phyloP scores from a whole-genome alignment of 176 grass and related monocot genomes.

The Phoenix roebelenii region DNA sequence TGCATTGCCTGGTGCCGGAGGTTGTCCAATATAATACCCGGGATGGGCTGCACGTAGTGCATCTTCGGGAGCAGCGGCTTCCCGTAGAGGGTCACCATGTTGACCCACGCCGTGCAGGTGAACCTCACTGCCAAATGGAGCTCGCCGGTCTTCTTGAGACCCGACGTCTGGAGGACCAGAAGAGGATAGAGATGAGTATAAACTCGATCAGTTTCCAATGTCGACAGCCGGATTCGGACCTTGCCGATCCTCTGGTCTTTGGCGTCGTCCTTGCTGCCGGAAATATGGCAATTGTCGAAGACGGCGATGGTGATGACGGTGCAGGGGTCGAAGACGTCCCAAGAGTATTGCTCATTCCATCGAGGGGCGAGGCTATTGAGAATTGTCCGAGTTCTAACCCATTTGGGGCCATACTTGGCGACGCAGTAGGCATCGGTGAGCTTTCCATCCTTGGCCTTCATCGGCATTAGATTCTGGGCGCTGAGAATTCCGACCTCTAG shows the following conservation, averaged over 20 bases:
- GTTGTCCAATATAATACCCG: constrained; percentile 57
- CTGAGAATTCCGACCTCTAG: constrained; percentile 71
- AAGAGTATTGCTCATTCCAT: constrained; percentile 89
- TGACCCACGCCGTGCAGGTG: constrained; percentile 68
- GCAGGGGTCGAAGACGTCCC: constrained; percentile 73
- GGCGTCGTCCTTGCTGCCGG: neutral
- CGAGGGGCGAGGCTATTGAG: constrained; percentile 23
- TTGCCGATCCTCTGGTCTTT: constrained; percentile 53
- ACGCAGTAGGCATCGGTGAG: constrained; percentile 46
- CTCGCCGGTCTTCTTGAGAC: constrained; percentile 66
- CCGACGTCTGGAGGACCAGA: constrained; percentile 22
- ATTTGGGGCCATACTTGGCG: constrained; percentile 75
- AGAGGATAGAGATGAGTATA: constrained; percentile 70
- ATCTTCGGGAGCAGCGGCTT: constrained; percentile 61
- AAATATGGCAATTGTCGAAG: constrained; percentile 52
- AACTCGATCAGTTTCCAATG: constrained; percentile 35
- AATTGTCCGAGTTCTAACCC: constrained; percentile 61
- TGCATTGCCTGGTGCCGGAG: constrained; percentile 74
- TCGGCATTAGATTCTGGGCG: constrained; percentile 22
- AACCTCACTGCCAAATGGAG: constrained; percentile 63
- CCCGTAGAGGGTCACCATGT: constrained; percentile 53
- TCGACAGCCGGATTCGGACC: constrained; percentile 52
- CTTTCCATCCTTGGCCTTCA: constrained; percentile 22
- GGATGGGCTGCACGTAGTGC: constrained; percentile 82
- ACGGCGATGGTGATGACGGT: constrained; percentile 56